A percentile compares a stretch with the other conserved stretches of the same genome.
These are phyloP conservation scores for Entomortierella chlamydospora DNA, from an alignment of 192 early-diverging fungal species.

Conservation along the genomic window DNA sequence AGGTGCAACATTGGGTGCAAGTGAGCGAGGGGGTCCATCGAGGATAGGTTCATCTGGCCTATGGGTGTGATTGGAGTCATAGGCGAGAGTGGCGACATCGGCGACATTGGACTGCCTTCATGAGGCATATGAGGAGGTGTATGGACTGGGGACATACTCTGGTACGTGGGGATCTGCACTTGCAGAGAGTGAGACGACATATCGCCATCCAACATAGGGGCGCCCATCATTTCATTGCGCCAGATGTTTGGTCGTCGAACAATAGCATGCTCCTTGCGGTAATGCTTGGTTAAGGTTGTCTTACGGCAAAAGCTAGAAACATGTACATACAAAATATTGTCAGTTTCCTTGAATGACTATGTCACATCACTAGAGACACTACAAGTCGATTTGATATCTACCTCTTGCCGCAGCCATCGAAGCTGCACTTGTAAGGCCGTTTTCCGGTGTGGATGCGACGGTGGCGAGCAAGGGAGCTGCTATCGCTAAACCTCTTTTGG, in stretches of 20 bases:
- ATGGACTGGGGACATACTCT: constrained; percentile 38
- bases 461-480: constrained; percentile 81
- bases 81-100: constrained; percentile 44
- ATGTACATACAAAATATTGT: no score
- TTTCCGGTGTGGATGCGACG: constrained; percentile 76
- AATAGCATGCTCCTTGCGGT: constrained; percentile 49
- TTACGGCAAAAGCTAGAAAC: constrained; percentile 59
- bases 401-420: constrained; percentile 62
- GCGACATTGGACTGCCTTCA: constrained; percentile 39
- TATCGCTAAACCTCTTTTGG: constrained; percentile 82
- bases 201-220: constrained; percentile 1
- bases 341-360: no score
- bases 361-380: no score
- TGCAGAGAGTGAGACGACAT: constrained; percentile 24
- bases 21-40: constrained; percentile 37
- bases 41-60: constrained; percentile 13
- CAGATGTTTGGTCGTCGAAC: constrained; percentile 19
- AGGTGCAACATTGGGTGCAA: constrained; percentile 22
- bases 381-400: constrained; percentile 2
- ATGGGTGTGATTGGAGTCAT: constrained; percentile 41
- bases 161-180: constrained; percentile 44
- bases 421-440: constrained; percentile 70
- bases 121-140: constrained; percentile 43
- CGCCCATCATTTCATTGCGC: constrained; percentile 14
- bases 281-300: constrained; percentile 66